Evolutionary conservation across 306 rosid genomes (phyloP), one percentile per base, ranked within the genome.

Genomic region (Potentilla sterilis): DNA sequence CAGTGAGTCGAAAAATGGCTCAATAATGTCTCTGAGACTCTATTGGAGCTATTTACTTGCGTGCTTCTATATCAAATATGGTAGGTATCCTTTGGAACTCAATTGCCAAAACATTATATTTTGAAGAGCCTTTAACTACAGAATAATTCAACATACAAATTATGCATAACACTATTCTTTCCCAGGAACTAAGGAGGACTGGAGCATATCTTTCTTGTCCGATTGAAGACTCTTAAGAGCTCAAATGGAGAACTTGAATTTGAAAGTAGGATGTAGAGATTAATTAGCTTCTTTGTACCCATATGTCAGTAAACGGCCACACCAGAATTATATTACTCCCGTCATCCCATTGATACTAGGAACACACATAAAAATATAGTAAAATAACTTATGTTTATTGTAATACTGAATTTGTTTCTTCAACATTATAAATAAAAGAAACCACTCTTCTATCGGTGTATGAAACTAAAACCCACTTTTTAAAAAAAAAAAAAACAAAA

Each of bases 391-490:
- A 67, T 6, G 4, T 76, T 67, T 54, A 54, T 76, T 67, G 68
- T 24, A 47, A 67, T 67, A 69, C 73, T 16, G 38, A 54, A 54
- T 65, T 58, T 15, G 24, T 22, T 73, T 73, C 19, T 22, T 12
- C n/a, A 3, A 41, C 52, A 57, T 57, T 6, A 58, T 44, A 34
- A 67, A 22, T 9, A 32, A 37, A 37, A 35, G 16, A 74, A 68
- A 42, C 66, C 73, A 74, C 49, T 74, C 79, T 75, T 62, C 73
- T 54, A 28, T 46, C n/a, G 35, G 69, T 19, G 72, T 64, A 34
- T 67, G 69, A 28, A 19, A 71, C 51, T 41, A 48, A 81, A 81
- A 72, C 43, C 3, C 43, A 28, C 28, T 28, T 28, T 28, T 28
- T 28, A n/a, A n/a, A n/a, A n/a, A n/a, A 28, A 28, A 28, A 28